Percentiles rank a stretch among this genome's conserved stretches.
phyloP scores from a whole-genome alignment of 176 grass and related monocot species.

The Lolium perenne region DNA sequence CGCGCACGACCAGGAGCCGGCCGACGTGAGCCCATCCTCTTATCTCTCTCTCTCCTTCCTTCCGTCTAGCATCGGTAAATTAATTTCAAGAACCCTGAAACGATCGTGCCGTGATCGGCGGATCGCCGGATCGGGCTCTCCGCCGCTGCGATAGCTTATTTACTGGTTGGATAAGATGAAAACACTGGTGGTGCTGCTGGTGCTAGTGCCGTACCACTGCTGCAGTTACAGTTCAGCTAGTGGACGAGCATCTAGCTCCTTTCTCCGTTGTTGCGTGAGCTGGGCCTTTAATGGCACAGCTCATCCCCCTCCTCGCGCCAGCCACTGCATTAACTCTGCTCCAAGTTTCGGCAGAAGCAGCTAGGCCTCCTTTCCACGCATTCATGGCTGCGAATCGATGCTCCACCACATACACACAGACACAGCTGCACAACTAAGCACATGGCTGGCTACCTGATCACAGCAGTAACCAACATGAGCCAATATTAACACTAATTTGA shows the following conservation, averaged over 20 bases:
- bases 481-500: no score
- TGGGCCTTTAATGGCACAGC: conserved; percentile 66
- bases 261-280: conserved; percentile 33
- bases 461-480: no score
- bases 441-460: no score
- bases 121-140: neutral
- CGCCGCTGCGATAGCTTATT: no score
- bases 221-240: conserved; percentile 7
- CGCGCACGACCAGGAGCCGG: conserved; percentile 53
- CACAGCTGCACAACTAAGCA: neutral
- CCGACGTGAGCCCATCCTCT: conserved; percentile 54
- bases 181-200: neutral
- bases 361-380: conserved; percentile 15
- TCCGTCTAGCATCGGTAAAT: neutral
- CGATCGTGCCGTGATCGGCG: conserved; percentile 7
- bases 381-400: conserved; percentile 31
- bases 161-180: neutral
- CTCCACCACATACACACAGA: neutral
- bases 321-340: conserved; percentile 24
- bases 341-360: neutral
- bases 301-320: conserved; percentile 19
- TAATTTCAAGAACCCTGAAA: neutral
- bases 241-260: neutral
- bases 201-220: conserved; percentile 12
- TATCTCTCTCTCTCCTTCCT: no score